These are phyloP conservation scores for Oidiodendron maius DNA, from an alignment of 495 filamentous ascomycete species.

Conservation along the genomic window DNA sequence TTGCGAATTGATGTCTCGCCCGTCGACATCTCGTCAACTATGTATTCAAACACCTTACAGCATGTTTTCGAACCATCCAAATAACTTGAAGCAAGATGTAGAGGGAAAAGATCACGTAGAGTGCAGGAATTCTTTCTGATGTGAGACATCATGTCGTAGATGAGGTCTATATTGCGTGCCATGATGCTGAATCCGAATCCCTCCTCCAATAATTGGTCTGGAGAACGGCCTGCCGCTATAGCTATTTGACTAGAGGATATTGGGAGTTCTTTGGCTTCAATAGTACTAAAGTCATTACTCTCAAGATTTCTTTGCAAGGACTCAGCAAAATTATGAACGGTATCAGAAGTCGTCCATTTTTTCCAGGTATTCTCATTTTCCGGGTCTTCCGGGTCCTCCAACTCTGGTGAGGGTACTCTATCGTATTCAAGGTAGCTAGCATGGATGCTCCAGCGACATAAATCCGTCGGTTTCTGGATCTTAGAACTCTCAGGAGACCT, in stretches of 20 bases:
- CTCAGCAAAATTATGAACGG: constrained; percentile 6
- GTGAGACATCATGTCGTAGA: constrained; percentile 9
- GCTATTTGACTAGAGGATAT: constrained; percentile 23
- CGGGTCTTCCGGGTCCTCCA: constrained; percentile 6
- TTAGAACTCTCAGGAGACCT: not conserved
- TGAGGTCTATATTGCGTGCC: constrained; percentile 23
- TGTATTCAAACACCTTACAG: constrained; percentile 25
- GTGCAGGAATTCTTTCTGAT: not conserved
- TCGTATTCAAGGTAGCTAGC: not conserved
- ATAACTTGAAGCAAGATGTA: constrained; percentile 33
- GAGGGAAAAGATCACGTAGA: constrained; percentile 19
- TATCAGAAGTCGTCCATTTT: constrained; percentile 17
- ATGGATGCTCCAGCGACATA: constrained; percentile 30
- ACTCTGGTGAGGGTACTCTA: constrained; percentile 8
- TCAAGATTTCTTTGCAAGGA: constrained; percentile 24
- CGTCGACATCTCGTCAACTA: not conserved
- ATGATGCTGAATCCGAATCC: constrained; percentile 36
- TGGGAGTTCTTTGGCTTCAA: constrained; percentile 19
- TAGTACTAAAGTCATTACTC: constrained; percentile 28
- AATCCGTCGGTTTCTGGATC: constrained; percentile 9
- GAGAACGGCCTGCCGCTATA: constrained; percentile 20
- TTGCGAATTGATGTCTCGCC: constrained; percentile 14
- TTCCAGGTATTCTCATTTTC: constrained; percentile 26
- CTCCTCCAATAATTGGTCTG: constrained; percentile 26
- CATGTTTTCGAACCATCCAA: constrained; percentile 33